Evolutionary conservation across 352 stramenopile species (phyloP).

Genomic region (Elongisporangium anandrum): DNA sequence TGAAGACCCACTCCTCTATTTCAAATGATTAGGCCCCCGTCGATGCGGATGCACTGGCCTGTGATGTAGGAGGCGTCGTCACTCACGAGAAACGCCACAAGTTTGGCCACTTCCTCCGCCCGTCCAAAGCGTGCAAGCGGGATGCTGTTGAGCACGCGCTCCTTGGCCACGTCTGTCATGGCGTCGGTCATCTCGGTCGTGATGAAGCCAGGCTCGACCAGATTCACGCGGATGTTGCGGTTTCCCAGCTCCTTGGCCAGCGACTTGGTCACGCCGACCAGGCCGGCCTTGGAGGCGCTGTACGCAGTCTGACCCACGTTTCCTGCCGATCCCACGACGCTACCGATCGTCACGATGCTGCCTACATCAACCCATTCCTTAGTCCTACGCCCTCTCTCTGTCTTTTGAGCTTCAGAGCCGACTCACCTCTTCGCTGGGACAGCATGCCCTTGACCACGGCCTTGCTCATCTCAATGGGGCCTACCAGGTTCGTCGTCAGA

Average conservation of each 20-base stretch:
- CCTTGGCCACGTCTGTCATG: conserved; percentile 47
- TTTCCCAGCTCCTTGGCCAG: conserved; percentile 82
- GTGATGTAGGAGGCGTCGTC: conserved; percentile 83
- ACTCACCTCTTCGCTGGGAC: conserved; percentile 39
- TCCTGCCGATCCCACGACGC: conserved; percentile 66
- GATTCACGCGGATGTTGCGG: conserved; percentile 84
- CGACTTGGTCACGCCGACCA: conserved; percentile 71
- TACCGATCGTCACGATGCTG: conserved; percentile 83
- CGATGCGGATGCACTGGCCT: conserved; percentile 75
- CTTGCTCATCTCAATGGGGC: conserved; percentile 67
- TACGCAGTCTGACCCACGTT: conserved; percentile 82
- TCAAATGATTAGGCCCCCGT: conserved; percentile 64
- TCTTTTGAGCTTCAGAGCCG: background rate
- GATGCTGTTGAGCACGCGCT: conserved; percentile 45
- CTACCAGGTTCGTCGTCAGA: conserved; percentile 73
- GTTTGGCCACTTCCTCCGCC: conserved; percentile 68
- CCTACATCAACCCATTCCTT: conserved; percentile 13
- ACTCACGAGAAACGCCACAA: conserved; percentile 76
- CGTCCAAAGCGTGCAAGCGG: conserved; percentile 56
- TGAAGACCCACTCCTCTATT: background rate
- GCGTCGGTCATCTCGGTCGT: conserved; percentile 73
- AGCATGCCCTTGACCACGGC: conserved; percentile 77
- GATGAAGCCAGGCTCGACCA: conserved; percentile 86
- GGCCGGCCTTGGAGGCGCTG: conserved; percentile 74
- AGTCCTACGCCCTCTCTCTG: background rate